Evolutionary conservation across 164 flowering plant genomes (phyloP).

Genomic region (Annona squamosa): DNA sequence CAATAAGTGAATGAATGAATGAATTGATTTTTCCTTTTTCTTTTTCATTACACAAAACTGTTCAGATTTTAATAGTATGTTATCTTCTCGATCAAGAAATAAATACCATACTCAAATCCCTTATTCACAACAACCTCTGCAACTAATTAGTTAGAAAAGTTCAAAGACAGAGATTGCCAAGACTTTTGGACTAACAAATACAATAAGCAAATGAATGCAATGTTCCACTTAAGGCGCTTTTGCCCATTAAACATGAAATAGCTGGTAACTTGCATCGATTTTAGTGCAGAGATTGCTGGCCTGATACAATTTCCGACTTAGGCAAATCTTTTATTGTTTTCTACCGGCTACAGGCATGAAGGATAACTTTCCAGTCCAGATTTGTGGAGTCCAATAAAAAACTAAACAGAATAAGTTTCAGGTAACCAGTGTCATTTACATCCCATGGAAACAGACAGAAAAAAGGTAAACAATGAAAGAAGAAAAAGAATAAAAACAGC

Average conservation of each 20-base stretch:
- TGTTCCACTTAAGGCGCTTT: neutral
- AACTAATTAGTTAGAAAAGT: neutral
- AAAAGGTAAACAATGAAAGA: no score
- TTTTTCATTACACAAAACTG: no score
- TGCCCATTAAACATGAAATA: neutral
- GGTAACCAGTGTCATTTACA: neutral
- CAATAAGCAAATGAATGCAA: neutral
- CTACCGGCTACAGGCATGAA: neutral
- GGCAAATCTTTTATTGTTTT: neutral
- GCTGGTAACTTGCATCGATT: neutral
- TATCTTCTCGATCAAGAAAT: no score
- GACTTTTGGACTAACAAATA: neutral
- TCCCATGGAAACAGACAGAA: no score
- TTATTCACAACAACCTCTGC: no score
- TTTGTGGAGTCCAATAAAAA: neutral
- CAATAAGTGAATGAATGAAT: no score
- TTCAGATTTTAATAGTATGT: no score
- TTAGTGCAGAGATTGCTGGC: neutral
- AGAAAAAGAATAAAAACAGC: no score
- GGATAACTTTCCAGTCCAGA: neutral
- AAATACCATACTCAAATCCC: no score
- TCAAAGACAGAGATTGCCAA: neutral
- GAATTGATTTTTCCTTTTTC: no score
- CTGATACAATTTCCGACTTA: neutral
- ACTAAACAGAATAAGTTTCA: neutral